phyloP scores from a whole-genome alignment of 2,329 filamentous ascomycete species.

The Aureobasidium zeae region DNA sequence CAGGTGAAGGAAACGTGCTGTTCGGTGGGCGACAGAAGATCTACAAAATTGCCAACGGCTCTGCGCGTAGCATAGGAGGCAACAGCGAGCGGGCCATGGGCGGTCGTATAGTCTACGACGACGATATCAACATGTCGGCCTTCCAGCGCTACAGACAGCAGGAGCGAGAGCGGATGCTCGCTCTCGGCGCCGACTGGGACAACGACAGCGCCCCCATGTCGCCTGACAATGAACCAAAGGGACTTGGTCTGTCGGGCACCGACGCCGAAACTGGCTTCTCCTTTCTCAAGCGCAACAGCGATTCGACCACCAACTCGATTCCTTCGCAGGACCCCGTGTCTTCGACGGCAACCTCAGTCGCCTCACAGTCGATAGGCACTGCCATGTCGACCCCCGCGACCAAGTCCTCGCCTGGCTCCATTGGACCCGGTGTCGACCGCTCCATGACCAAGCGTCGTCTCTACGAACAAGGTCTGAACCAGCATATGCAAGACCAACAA shows the following conservation, averaged over 20 bases:
- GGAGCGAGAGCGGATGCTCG: conserved; percentile 39
- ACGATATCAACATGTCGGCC: conserved; percentile 72
- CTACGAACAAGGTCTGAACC: conserved; percentile 73
- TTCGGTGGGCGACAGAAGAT: conserved; percentile 96
- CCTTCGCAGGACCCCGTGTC: conserved; percentile 67
- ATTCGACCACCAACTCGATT: conserved; percentile 71
- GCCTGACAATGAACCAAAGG: conserved; percentile 13
- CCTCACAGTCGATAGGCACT: conserved; percentile 52
- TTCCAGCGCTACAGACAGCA: conserved; percentile 67
- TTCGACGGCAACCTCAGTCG: conserved; percentile 68
- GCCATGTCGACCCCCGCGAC: conserved; percentile 31
- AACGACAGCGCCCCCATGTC: conserved; percentile 16
- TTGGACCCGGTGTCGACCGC: conserved; percentile 44
- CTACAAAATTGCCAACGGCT: conserved; percentile 64
- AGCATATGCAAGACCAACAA: conserved; percentile 73
- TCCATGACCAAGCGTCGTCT: conserved; percentile 63
- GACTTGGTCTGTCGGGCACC: conserved; percentile 9
- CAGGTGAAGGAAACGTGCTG: conserved; percentile 79
- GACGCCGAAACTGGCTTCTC: conserved; percentile 27
- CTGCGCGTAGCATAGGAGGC: conserved; percentile 35
- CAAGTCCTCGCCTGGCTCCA: conserved; percentile 24
- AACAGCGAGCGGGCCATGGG: conserved; percentile 39
- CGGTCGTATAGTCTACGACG: conserved; percentile 68
- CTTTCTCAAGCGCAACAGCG: conserved; percentile 66
- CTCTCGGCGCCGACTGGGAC: conserved; percentile 26